A percentile compares a stretch with the other conserved stretches of the same genome.
Evolutionary conservation across 257 asterid genomes (phyloP).

Genomic region (Oldenlandia corymbosa): DNA sequence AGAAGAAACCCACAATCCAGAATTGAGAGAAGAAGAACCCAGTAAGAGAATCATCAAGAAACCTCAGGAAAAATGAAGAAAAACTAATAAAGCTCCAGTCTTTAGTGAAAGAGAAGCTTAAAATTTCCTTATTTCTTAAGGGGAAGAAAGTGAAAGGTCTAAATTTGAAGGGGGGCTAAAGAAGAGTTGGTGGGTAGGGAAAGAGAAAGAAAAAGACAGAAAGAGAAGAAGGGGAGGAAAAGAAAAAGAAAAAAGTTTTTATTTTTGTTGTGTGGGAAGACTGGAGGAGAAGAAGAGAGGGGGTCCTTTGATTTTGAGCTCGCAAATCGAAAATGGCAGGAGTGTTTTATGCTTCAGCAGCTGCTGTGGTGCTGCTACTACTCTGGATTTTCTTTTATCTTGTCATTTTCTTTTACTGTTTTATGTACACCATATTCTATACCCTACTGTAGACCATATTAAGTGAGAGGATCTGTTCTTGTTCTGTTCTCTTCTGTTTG

Average conservation of each 20-base stretch:
- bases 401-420: conserved; percentile 11
- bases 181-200: conserved; percentile 17
- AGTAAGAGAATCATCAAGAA: not conserved
- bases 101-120: conserved; percentile 19
- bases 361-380: conserved; percentile 25
- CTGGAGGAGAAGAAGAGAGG: not conserved
- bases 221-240: conserved; percentile 2
- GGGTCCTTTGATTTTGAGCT: conserved; percentile 29
- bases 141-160: conserved; percentile 16
- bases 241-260: conserved; percentile 13
- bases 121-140: not conserved
- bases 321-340: conserved; percentile 73
- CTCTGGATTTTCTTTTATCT: conserved; percentile 28
- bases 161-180: conserved; percentile 10
- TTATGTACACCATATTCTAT: conserved; percentile 1
- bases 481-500: no score
- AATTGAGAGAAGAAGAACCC: conserved; percentile 4
- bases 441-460: not conserved
- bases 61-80: not conserved
- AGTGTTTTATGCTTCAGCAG: conserved; percentile 41
- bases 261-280: not conserved
- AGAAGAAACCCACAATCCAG: conserved; percentile 11
- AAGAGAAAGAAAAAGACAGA: conserved; percentile 13
- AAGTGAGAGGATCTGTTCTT: no score
- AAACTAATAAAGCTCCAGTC: conserved; percentile 1